Evolutionary conservation across 768 basidiomycete genomes (phyloP).

Genomic region (Cyclocybe aegerita): DNA sequence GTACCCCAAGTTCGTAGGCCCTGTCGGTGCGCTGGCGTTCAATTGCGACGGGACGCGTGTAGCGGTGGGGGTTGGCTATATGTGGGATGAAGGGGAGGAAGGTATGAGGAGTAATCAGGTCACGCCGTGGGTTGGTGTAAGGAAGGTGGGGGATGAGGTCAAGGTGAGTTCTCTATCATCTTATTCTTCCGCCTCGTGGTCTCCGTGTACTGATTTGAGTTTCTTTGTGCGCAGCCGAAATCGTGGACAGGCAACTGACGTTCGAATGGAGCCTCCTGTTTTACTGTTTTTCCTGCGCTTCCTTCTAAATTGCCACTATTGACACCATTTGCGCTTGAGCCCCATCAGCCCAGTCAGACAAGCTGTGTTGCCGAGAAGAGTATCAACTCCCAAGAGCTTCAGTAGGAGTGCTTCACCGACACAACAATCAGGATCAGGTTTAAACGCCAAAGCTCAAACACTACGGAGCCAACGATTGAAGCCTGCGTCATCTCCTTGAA

Average conservation of each 20-base stretch:
- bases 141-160: slow-evolving; percentile 73
- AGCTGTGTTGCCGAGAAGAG: no score
- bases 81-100: slow-evolving; percentile 85
- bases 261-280: no score
- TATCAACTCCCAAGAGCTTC: no score
- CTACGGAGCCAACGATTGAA: no score
- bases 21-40: slow-evolving; percentile 81
- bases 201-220: background rate
- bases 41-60: slow-evolving; percentile 80
- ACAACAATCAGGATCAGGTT: no score
- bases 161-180: slow-evolving; percentile 35
- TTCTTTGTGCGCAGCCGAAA: slow-evolving; percentile 9
- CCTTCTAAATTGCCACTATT: no score
- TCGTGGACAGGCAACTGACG: slow-evolving; percentile 8
- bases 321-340: no score
- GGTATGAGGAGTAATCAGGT: slow-evolving; percentile 62
- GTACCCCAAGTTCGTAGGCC: slow-evolving; percentile 74
- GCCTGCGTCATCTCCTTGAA: no score
- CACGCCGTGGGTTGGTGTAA: slow-evolving; percentile 57
- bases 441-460: no score
- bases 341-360: no score
- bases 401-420: no score
- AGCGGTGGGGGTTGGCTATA: slow-evolving; percentile 85
- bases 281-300: no score
- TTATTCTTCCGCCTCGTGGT: background rate